Conservation (phyloP, 768 basidiomycete genomes). For the Filobasidium wieringae region DNA sequence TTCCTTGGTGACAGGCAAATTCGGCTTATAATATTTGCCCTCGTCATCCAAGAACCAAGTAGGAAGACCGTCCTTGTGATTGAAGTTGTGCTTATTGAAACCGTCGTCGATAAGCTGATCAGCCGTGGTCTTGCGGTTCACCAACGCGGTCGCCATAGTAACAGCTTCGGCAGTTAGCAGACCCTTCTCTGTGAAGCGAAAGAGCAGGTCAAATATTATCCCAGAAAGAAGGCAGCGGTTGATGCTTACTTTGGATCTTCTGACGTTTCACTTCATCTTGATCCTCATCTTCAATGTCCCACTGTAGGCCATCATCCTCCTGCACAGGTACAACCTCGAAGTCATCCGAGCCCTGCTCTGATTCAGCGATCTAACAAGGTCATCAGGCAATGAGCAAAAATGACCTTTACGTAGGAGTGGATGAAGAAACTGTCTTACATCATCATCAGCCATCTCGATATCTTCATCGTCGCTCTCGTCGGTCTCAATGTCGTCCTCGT, state of each 20-base stretch:
- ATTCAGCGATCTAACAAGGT: not conserved
- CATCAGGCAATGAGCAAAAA: not conserved
- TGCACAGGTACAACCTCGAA: constrained; percentile 67
- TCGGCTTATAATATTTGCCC: constrained; percentile 77
- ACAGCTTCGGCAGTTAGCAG: constrained; percentile 79
- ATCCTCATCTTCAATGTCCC: constrained; percentile 70
- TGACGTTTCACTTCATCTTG: constrained; percentile 56
- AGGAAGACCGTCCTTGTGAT: constrained; percentile 82
- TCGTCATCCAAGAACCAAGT: constrained; percentile 98
- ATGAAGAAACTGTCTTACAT: constrained; percentile 17
- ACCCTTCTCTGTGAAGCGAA: constrained; percentile 52
- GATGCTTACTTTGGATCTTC: constrained; percentile 53
- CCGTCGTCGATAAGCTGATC: constrained; percentile 86
- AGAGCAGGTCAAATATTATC: not conserved
- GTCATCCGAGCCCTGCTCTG: constrained; percentile 34
- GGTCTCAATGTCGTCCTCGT: constrained; percentile 38
- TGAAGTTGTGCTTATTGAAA: constrained; percentile 84
- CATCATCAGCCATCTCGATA: constrained; percentile 27
- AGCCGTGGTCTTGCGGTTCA: constrained; percentile 79
- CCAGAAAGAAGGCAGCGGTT: not conserved
- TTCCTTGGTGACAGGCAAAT: constrained; percentile 94
- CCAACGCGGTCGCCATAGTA: constrained; percentile 76
- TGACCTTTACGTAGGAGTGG: constrained; percentile 6
- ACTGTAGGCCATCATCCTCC: constrained; percentile 53
- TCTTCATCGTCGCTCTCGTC: constrained; percentile 28